Evolutionary conservation across 2,329 filamentous ascomycete genomes (phyloP).

Genomic region (Canariomyces notabilis): DNA sequence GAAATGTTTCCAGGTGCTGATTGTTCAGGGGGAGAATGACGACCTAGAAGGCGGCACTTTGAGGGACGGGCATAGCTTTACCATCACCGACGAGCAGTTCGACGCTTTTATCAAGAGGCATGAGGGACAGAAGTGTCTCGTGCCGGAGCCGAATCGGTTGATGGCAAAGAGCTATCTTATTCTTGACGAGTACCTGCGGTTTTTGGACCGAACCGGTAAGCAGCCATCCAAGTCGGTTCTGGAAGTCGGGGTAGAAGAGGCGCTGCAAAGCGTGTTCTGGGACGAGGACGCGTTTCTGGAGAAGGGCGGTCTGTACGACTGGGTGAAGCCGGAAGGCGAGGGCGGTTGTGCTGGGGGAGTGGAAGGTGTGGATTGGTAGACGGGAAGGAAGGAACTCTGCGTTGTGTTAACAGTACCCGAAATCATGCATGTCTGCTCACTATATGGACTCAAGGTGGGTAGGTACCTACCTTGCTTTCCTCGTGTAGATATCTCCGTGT

Average conservation of each 20-base stretch:
- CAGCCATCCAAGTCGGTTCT: constrained; percentile 10
- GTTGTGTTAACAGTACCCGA: no score
- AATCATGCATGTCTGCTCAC: no score
- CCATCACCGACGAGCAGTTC: constrained; percentile 44
- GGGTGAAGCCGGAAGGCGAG: constrained; percentile 8
- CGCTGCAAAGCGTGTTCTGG: constrained; percentile 13
- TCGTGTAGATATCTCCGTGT: no score
- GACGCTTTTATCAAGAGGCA: constrained; percentile 42
- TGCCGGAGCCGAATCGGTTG: constrained; percentile 44
- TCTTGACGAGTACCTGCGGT: constrained; percentile 38
- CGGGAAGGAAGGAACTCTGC: no score
- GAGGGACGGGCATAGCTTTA: constrained; percentile 39
- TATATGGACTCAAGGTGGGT: no score
- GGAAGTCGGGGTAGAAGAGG: constrained; percentile 14
- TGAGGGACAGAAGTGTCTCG: constrained; percentile 36
- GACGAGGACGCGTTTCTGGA: constrained; percentile 15
- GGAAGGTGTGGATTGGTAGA: constrained; percentile 6
- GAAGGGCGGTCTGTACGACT: constrained; percentile 13
- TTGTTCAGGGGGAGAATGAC: constrained; percentile 50
- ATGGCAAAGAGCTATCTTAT: constrained; percentile 50
- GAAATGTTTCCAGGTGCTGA: constrained; percentile 53
- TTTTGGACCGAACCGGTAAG: constrained; percentile 12
- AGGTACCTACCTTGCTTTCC: no score
- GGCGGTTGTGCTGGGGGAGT: neutral
- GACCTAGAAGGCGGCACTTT: constrained; percentile 30